Percentiles rank a stretch among this genome's conserved stretches.
phyloP scores from a whole-genome alignment of 768 basidiomycete species.

The Omphalotus guepiniiformis region DNA sequence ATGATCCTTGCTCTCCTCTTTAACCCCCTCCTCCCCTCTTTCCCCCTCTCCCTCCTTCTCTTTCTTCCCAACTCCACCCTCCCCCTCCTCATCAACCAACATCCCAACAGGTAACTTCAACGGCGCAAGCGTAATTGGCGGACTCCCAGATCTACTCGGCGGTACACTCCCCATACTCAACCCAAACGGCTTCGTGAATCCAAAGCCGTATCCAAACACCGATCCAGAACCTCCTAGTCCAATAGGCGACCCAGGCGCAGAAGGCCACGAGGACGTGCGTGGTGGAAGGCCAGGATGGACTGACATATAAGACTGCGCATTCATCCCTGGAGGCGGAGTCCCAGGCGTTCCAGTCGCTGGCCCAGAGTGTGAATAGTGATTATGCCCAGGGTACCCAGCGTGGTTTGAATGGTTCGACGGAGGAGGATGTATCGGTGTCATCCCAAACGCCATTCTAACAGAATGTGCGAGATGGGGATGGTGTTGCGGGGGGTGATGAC shows the following conservation, averaged over 20 bases:
- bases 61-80: background rate
- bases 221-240: slow-evolving; percentile 1
- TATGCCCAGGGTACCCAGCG: slow-evolving; percentile 11
- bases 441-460: slow-evolving; percentile 84
- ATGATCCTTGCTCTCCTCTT: no score
- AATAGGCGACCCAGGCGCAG: slow-evolving; percentile 13
- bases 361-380: slow-evolving; percentile 8
- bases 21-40: no score
- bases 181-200: slow-evolving; percentile 8
- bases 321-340: background rate
- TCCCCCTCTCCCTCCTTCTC: no score
- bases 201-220: slow-evolving; percentile 5
- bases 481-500: slow-evolving; percentile 18
- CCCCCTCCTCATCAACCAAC: background rate
- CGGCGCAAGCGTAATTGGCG: slow-evolving; percentile 71
- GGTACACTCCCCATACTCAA: slow-evolving; percentile 33
- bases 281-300: background rate
- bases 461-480: slow-evolving; percentile 77
- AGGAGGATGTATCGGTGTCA: slow-evolving; percentile 70
- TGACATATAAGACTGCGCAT: background rate
- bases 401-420: slow-evolving; percentile 16
- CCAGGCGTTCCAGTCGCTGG: slow-evolving; percentile 11
- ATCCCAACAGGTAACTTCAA: slow-evolving; percentile 39
- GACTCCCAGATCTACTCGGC: slow-evolving; percentile 57
- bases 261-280: background rate